Base-by-base conservation (phyloP, 371 early-diverging fungal genomes). In the Mortierella sp. region DNA sequence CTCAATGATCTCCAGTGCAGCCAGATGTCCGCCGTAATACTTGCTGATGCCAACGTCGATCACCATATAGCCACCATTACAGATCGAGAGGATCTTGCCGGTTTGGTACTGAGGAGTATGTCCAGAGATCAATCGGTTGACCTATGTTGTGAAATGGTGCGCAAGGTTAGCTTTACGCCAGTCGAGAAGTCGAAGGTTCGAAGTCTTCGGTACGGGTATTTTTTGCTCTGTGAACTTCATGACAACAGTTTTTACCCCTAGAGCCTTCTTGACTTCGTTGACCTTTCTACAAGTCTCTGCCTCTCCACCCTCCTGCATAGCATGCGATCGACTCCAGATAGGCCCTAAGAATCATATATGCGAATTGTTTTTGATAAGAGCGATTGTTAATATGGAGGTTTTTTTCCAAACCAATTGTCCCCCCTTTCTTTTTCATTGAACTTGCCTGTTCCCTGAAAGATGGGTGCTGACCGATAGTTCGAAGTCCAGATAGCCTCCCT, bases 11-110 rank as follows among this genome's bases (percentile, higher is more conserved):
- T 75, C 75, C 24, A 75, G 49, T 12, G 64, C 68, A 26, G 75
- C 75, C 49, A 75, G 39, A 26, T 75, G 54, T 32, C 21, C 21
- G 43, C 91, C 92, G 78, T 92, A 93, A 14, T 80, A 87, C 17
- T 65, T 62, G 30, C 90, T 90, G 44, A 94, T 92, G 12, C 94
- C 94, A 30, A 92, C 89, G 64, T 94, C 93, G 57, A 93, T 90
- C 48, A 92, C 79, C 52, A 89, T 72, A n/a, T 89, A 82, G 34
- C 81, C 81, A 8, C 89, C 89, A 21, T 85, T 76, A 73, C 91
- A 93, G 4, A 90, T 81, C 4, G 90, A 84, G 11, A 83, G 82
- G 59, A 94, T 88, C 44, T 79, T 66, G 34, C 72, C 72, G 4
- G 57, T 53, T 43, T 82, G 80, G 27, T 82, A 80, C 55, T 92